Evolutionary conservation across 345 rosid genomes (phyloP).

Genomic region (Noccaea bulbosa): DNA sequence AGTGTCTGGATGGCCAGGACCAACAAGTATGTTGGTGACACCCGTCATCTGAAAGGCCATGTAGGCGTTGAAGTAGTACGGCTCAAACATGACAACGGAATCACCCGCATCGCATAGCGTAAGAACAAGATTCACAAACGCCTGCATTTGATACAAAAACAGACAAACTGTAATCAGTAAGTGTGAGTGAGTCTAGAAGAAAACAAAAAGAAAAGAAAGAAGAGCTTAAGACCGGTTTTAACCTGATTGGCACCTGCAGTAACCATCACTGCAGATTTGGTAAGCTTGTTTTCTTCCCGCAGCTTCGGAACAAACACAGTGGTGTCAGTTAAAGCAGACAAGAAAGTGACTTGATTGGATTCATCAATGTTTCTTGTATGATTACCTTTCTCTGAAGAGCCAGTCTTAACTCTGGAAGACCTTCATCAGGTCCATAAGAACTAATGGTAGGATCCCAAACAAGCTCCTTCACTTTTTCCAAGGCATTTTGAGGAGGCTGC

Average conservation of each 20-base stretch:
- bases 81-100: slow-evolving; percentile 92
- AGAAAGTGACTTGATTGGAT: slow-evolving; percentile 1
- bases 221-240: neutral
- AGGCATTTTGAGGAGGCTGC: slow-evolving; percentile 85
- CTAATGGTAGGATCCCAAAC: slow-evolving; percentile 77
- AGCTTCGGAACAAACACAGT: slow-evolving; percentile 54
- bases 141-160: slow-evolving; percentile 53
- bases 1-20: slow-evolving; percentile 70
- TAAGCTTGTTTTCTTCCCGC: slow-evolving; percentile 67
- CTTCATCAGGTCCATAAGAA: slow-evolving; percentile 92
- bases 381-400: slow-evolving; percentile 73
- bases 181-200: neutral
- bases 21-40: slow-evolving; percentile 79
- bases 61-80: slow-evolving; percentile 96
- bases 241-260: slow-evolving; percentile 99
- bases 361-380: neutral
- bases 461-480: slow-evolving; percentile 78
- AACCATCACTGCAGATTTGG: slow-evolving; percentile 83
- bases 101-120: slow-evolving; percentile 88
- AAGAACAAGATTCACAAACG: slow-evolving; percentile 89
- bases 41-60: slow-evolving; percentile 99
- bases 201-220: neutral
- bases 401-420: slow-evolving; percentile 72
- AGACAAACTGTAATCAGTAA: neutral
- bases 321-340: neutral